Conservation (phyloP, 139 green algal species). For the Diplosphaera chodatii region DNA sequence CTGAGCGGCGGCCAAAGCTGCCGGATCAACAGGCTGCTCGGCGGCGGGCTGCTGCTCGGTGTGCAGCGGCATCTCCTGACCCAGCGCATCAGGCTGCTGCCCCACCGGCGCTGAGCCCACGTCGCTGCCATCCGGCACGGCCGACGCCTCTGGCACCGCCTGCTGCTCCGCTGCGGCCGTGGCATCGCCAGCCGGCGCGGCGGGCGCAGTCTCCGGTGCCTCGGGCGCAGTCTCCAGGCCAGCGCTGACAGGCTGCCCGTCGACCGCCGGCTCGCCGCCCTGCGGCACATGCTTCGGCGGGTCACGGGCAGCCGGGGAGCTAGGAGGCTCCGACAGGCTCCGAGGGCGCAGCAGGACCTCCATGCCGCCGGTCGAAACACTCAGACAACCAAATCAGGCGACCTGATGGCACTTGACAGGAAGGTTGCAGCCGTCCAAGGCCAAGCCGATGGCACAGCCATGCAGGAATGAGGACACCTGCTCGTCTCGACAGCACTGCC, state of each 20-base stretch:
- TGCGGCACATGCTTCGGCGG: neutral
- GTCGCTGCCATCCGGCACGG: neutral
- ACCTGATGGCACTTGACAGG: no score
- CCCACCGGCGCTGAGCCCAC: neutral
- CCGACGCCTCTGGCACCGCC: neutral
- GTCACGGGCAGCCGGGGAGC: no score
- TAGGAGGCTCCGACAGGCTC: no score
- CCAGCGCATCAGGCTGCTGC: neutral
- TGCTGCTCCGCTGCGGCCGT: neutral
- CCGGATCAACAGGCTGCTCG: neutral
- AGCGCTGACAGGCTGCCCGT: neutral
- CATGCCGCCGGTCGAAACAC: no score
- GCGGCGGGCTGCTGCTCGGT: neutral
- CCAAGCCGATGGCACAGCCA: no score
- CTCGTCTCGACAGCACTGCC: no score
- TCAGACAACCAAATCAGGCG: no score
- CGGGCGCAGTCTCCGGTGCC: neutral
- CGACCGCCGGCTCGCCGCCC: no score
- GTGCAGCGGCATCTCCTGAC: no score
- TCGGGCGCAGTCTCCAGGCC: neutral
- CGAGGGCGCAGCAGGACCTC: no score
- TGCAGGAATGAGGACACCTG: no score
- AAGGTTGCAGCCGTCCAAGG: no score
- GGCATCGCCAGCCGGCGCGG: neutral
- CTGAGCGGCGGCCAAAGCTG: neutral